phyloP scores from a whole-genome alignment of 1,139 yeast genomes.

The Yamadazyma oceani region DNA sequence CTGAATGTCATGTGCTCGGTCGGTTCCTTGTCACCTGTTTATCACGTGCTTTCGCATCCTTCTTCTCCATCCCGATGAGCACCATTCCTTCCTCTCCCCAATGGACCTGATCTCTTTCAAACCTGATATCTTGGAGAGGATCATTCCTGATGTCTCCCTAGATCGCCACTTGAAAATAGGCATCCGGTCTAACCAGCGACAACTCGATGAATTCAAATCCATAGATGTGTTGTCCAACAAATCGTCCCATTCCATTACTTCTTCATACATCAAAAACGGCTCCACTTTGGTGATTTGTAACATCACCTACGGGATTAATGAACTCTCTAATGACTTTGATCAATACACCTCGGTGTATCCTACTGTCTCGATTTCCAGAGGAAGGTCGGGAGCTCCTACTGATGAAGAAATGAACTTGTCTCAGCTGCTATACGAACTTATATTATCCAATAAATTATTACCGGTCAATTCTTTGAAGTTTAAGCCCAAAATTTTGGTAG shows the following conservation, averaged over 20 bases:
- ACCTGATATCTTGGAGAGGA: constrained; percentile 77
- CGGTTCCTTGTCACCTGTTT: no score
- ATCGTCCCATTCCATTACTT: constrained; percentile 50
- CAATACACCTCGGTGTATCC: constrained; percentile 62
- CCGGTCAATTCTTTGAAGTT: constrained; percentile 27
- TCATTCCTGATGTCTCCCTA: constrained; percentile 82
- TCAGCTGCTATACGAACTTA: constrained; percentile 61
- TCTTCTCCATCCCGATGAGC: no score
- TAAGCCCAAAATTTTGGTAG: constrained; percentile 51
- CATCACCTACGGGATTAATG: constrained; percentile 69
- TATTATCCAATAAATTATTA: constrained; percentile 56
- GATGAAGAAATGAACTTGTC: constrained; percentile 87
- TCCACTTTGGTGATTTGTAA: constrained; percentile 75
- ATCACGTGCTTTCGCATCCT: no score
- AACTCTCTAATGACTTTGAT: constrained; percentile 41
- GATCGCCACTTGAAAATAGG: constrained; percentile 76
- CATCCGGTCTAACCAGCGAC: constrained; percentile 70
- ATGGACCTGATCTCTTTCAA: constrained; percentile 58
- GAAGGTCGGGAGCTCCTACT: constrained; percentile 77
- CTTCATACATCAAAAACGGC: constrained; percentile 72
- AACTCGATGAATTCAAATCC: constrained; percentile 70
- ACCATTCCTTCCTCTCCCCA: not conserved
- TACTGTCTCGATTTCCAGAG: constrained; percentile 77
- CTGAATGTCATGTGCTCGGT: no score
- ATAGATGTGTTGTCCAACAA: constrained; percentile 36